Evolutionary conservation across 192 early-diverging fungal genomes (phyloP), one percentile per base, ranked within the genome.

Genomic region (Podila minutissima): DNA sequence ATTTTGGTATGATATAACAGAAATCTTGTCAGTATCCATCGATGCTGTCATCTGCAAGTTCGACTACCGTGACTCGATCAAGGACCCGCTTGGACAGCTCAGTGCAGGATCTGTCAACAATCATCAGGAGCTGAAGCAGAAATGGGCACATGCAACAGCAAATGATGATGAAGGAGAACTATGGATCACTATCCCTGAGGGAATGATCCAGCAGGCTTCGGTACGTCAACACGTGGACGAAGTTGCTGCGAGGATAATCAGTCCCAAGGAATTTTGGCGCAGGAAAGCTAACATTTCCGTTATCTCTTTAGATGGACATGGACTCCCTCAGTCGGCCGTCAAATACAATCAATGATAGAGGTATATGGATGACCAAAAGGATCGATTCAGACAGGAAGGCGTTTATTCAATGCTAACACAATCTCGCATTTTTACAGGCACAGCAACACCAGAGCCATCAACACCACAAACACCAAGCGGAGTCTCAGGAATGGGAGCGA

Each of bases 81-180:
- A 65, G 33, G 84, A 86, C 13, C 71, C 86, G 20, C 65, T 84
- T 2, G 59, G 60, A 12, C 72, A 82, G 12, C 35, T 76, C 5
- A 69, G 71, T 29, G 84, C 77, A 32, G 83, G 83, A 41, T 73
- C 73, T 4, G 75, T 86, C 60, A 83, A 67, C 62, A 83, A 88
- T 35, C 87, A 88, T 26, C 87, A 68, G 20, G 85, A 83, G 7
- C 81, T 86, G 33, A 86, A 85, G 53, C 74, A 82, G 31, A 71
- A 82, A 59, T 88, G 86, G 72, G 64, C 86, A 5, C 66, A 63
- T 67, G 85, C 87, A 13, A 74, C 86, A 22, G 77, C 83, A 24
- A 85, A 86, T 24, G 83, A 84, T 35, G 83, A 88, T 46, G 87
- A 88, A 50, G 87, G 87, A 15, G 87, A 88, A 38, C 49, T 88